phyloP scores from a whole-genome alignment of 768 basidiomycete genomes.

The Kwoniella sp. region DNA sequence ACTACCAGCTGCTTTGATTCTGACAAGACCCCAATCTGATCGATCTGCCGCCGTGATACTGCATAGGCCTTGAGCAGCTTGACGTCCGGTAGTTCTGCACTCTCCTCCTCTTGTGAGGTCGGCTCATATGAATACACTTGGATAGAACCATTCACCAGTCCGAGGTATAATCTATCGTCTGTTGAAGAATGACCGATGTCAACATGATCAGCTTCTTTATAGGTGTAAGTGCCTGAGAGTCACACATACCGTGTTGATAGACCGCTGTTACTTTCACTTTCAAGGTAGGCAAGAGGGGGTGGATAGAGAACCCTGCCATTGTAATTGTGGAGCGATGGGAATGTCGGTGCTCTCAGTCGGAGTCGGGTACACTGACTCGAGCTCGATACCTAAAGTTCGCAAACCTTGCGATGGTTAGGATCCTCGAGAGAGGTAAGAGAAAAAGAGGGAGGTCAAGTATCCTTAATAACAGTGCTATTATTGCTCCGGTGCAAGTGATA shows the following conservation, averaged over 20 bases:
- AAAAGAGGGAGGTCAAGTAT: no score
- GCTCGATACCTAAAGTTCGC: no score
- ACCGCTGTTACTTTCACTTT: constrained; percentile 37
- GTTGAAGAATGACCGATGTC: neutral
- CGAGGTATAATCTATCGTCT: constrained; percentile 67
- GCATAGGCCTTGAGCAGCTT: constrained; percentile 33
- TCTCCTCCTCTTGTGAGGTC: constrained; percentile 14
- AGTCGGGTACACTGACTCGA: no score
- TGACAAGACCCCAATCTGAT: constrained; percentile 81
- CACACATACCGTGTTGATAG: constrained; percentile 42
- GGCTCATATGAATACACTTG: constrained; percentile 45
- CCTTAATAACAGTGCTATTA: no score
- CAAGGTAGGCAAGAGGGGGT: constrained; percentile 35
- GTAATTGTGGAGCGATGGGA: neutral
- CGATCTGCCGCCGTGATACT: constrained; percentile 63
- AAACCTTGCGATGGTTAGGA: no score
- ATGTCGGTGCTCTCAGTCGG: no score
- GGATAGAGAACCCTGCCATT: constrained; percentile 35
- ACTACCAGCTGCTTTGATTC: constrained; percentile 83
- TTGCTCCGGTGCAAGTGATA: no score
- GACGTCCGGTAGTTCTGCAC: constrained; percentile 4
- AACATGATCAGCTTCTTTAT: no score
- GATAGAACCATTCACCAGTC: constrained; percentile 40
- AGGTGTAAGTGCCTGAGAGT: no score
- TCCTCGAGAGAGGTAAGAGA: no score